A percentile compares a stretch with the other conserved stretches of the same genome.
Evolutionary conservation across 768 basidiomycete species (phyloP).

Genomic region (Termitomyces eurrhizus): DNA sequence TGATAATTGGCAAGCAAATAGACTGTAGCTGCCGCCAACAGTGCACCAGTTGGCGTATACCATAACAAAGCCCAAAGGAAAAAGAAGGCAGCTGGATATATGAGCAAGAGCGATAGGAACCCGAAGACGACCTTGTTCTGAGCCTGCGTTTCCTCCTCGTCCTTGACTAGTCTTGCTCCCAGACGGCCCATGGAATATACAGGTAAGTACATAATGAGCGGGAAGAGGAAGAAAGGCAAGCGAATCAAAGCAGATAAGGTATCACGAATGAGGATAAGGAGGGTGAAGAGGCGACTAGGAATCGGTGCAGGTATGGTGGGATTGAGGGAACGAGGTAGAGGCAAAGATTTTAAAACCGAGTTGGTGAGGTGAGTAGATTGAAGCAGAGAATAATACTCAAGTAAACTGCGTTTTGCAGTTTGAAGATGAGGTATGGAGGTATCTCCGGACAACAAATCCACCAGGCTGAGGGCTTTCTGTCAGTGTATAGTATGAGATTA

Average conservation of each 20-base stretch:
- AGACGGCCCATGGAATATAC: conserved; percentile 78
- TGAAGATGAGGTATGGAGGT: conserved; percentile 57
- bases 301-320: conserved; percentile 70
- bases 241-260: conserved; percentile 65
- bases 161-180: conserved; percentile 69
- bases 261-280: conserved; percentile 75
- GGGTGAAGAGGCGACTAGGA: conserved; percentile 79
- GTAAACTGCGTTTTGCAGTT: conserved; percentile 62
- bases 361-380: conserved; percentile 82
- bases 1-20: conserved; percentile 86
- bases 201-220: conserved; percentile 79
- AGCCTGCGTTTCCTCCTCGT: conserved; percentile 93
- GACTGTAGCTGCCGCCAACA: conserved; percentile 64
- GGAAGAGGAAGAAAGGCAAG: conserved; percentile 87
- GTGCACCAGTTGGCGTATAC: conserved; percentile 69
- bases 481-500: conserved; percentile 8
- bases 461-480: conserved; percentile 49
- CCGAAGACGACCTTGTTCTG: conserved; percentile 97
- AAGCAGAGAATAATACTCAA: conserved; percentile 86
- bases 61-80: conserved; percentile 81
- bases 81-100: conserved; percentile 84
- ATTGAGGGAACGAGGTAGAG: conserved; percentile 80
- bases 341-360: conserved; percentile 76
- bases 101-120: conserved; percentile 63
- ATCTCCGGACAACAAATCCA: conserved; percentile 80